Conservation (phyloP, 2,329 filamentous ascomycete genomes). For the Cytospora chrysosperma region DNA sequence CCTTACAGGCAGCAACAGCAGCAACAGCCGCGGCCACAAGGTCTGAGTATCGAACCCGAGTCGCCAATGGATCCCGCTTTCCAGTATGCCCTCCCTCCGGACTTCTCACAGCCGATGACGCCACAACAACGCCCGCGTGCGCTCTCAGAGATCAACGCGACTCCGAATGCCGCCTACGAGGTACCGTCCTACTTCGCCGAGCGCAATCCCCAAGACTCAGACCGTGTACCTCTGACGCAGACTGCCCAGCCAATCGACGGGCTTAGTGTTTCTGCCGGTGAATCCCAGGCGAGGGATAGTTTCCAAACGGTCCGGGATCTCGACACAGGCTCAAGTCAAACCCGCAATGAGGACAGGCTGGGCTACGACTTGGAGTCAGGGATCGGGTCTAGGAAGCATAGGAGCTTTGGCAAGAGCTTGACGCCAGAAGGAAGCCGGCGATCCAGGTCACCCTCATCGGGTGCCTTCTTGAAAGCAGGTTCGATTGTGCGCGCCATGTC, state of each 20-base stretch:
- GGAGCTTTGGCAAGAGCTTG: slow-evolving; percentile 58
- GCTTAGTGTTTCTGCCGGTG: slow-evolving; percentile 40
- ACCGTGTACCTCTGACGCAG: slow-evolving; percentile 57
- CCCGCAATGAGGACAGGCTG: slow-evolving; percentile 53
- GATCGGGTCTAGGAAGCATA: slow-evolving; percentile 47
- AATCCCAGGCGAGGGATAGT: slow-evolving; percentile 49
- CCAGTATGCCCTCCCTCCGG: slow-evolving; percentile 55
- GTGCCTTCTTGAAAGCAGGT: slow-evolving; percentile 66
- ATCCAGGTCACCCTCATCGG: slow-evolving; percentile 63
- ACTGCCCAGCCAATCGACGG: slow-evolving; percentile 55
- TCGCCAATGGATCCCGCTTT: slow-evolving; percentile 55
- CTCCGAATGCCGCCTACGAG: slow-evolving; percentile 26
- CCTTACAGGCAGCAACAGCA: slow-evolving; percentile 35
- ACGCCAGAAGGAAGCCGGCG: slow-evolving; percentile 49
- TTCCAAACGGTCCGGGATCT: slow-evolving; percentile 57
- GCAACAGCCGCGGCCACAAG: slow-evolving; percentile 18
- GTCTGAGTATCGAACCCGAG: slow-evolving; percentile 38
- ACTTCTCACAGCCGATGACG: slow-evolving; percentile 30
- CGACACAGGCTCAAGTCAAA: slow-evolving; percentile 53
- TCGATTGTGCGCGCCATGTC: slow-evolving; percentile 86
- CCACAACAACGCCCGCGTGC: slow-evolving; percentile 27
- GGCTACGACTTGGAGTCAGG: slow-evolving; percentile 59
- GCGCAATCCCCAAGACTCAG: slow-evolving; percentile 51
- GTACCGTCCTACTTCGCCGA: slow-evolving; percentile 24
- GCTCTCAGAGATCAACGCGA: slow-evolving; percentile 28